Conservation (phyloP, 441 rosid genomes). For the Viola pubescens region DNA sequence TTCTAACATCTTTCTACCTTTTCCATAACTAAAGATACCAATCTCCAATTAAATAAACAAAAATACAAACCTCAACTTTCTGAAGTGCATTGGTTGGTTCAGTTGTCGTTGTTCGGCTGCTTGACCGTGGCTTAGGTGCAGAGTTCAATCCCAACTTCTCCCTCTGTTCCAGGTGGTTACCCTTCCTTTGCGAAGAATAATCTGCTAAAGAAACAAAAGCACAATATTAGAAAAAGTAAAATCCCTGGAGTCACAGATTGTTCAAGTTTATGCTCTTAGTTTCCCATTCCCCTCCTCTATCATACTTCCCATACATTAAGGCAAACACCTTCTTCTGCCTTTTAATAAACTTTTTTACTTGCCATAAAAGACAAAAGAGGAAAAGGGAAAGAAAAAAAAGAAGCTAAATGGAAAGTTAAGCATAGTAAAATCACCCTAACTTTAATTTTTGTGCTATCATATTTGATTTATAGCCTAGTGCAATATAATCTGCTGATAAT, state of each 20-base stretch:
- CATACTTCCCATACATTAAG: not conserved
- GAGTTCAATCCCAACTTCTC: constrained; percentile 52
- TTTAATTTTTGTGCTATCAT: not conserved
- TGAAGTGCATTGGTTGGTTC: constrained; percentile 44
- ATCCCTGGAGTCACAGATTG: not conserved
- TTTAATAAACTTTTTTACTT: not conserved
- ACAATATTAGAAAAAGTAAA: not conserved
- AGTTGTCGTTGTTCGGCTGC: constrained; percentile 21
- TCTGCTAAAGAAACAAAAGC: constrained; percentile 25
- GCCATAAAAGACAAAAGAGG: not conserved
- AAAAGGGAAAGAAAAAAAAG: not conserved
- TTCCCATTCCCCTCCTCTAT: too few relatives aligned
- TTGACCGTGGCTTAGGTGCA: constrained; percentile 32
- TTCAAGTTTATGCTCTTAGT: not conserved
- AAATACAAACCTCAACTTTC: constrained; percentile 56
- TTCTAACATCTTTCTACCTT: not conserved
- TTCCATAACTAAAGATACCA: not conserved
- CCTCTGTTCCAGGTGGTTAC: constrained; percentile 44
- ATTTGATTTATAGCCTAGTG: not conserved
- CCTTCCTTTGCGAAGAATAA: constrained; percentile 33
- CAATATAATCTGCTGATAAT: not conserved
- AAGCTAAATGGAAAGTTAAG: not conserved
- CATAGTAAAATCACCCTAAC: not conserved
- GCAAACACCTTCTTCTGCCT: not conserved
- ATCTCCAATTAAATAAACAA: not conserved